Evolutionary conservation across 192 early-diverging fungal species (phyloP).

Genomic region (Backusella australiensis): DNA sequence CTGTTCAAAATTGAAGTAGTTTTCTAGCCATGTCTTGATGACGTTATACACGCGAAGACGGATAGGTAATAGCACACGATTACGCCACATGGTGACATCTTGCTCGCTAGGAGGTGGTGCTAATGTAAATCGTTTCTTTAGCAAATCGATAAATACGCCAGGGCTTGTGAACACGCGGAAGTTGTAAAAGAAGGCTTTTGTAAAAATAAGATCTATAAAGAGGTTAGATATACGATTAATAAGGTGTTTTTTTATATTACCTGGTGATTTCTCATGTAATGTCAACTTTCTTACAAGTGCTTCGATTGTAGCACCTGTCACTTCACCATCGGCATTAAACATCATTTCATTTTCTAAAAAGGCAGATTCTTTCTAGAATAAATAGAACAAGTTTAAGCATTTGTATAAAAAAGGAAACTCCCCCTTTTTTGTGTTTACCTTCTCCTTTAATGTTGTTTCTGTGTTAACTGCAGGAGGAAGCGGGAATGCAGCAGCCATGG

Average conservation of each 20-base stretch:
- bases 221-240: background rate
- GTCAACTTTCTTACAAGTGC: conserved; percentile 75
- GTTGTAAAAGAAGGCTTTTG: conserved; percentile 75
- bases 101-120: conserved; percentile 34
- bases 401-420: background rate
- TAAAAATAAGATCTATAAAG: conserved; percentile 55
- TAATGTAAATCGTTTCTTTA: conserved; percentile 68
- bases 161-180: conserved; percentile 84
- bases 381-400: background rate
- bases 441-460: background rate
- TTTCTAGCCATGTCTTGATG: conserved; percentile 82
- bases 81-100: conserved; percentile 59
- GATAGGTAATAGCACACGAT: conserved; percentile 46
- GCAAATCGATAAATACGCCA: conserved; percentile 54
- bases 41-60: conserved; percentile 73
- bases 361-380: background rate
- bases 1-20: conserved; percentile 60
- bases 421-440: background rate
- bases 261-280: conserved; percentile 51
- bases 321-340: conserved; percentile 61
- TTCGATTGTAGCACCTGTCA: conserved; percentile 68
- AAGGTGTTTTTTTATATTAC: conserved; percentile 1
- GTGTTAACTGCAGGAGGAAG: background rate
- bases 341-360: conserved; percentile 15
- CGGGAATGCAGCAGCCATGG: background rate